Conservation (phyloP, 352 stramenopile genomes). For the Globisporangium acanthophoron region DNA sequence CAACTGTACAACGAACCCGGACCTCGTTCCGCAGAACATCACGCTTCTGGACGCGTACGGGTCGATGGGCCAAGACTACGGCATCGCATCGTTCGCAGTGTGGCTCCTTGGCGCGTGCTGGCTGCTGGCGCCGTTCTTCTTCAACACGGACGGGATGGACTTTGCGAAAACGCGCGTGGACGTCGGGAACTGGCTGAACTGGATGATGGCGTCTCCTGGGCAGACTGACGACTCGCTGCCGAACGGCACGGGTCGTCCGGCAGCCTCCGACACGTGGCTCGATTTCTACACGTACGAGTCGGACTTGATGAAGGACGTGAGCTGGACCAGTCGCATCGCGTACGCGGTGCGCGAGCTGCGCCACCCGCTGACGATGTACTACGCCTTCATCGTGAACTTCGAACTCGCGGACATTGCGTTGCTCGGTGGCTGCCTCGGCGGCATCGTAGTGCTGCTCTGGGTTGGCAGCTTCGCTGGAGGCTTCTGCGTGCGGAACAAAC, state of each 20-base stretch:
- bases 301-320: conserved; percentile 54
- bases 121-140: conserved; percentile 81
- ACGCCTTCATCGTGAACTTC: conserved; percentile 73
- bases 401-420: conserved; percentile 57
- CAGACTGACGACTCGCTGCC: conserved; percentile 41
- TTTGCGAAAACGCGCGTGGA: conserved; percentile 84
- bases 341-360: conserved; percentile 75
- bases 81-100: conserved; percentile 84
- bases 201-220: conserved; percentile 68
- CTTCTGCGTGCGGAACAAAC: conserved; percentile 58
- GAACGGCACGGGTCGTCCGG: conserved; percentile 20
- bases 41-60: conserved; percentile 70
- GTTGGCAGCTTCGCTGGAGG: conserved; percentile 51
- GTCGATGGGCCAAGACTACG: conserved; percentile 84
- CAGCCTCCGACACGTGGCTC: conserved; percentile 55
- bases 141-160: conserved; percentile 85
- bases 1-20: conserved; percentile 40
- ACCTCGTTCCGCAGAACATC: conserved; percentile 62
- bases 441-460: conserved; percentile 58
- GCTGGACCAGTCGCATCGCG: conserved; percentile 50
- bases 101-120: conserved; percentile 79
- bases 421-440: conserved; percentile 54
- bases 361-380: conserved; percentile 81
- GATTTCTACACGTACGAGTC: conserved; percentile 81
- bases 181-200: conserved; percentile 74